Base-by-base conservation (phyloP, 768 basidiomycete species). In the Clitopilus passeckerianus region DNA sequence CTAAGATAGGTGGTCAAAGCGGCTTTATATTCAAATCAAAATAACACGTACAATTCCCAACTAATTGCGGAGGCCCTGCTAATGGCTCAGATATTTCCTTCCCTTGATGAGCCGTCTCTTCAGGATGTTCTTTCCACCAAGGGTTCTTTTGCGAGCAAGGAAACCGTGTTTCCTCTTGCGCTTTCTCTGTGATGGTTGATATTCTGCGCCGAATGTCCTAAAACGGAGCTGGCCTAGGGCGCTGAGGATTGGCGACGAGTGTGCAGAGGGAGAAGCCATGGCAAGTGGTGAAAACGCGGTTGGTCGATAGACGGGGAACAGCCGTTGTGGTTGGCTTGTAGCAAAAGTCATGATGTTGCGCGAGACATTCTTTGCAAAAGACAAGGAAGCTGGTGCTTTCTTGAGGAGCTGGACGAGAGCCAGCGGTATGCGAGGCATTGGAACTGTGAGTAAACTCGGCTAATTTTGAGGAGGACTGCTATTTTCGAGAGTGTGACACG, bases 151-250 rank as follows among this genome's bases (percentile, higher is more conserved):
- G 60, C 95, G 76, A 0, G 88, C 83, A 34, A 98, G 80, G 72
- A 96, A 98, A 6, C 95, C 95, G 69, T 93, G 91, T 70, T 89
- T 93, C 65, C 93, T 82, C 78, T 98, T 98, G 64, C 95, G 78
- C 68, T 91, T 91, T 43, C 95, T 83, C 72, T 96, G 94, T 0
- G 91, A 93, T n/a, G 95, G 95, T 70, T 98, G 95, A 67, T 98
- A 98, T 73, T 95, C 93, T n/a, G 85, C 83, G 46, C 95, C 95
- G 46, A 85, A 83, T 27, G 88, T 81, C 30, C 77, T 78, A 68
- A 81, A 86, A 6, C 94, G 86, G 41, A 81, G 73, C 64, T 87
- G 85, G 33, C 79, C 72, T 7, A 81, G 68, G 1, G 78, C 72
- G 41, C 74, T 68, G 60, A 78, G 70, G 52, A 77, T 64, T 22